Evolutionary conservation across 106 monocot species (phyloP), one percentile per base, ranked within the genome.

Genomic region (Cymbidium sinense): DNA sequence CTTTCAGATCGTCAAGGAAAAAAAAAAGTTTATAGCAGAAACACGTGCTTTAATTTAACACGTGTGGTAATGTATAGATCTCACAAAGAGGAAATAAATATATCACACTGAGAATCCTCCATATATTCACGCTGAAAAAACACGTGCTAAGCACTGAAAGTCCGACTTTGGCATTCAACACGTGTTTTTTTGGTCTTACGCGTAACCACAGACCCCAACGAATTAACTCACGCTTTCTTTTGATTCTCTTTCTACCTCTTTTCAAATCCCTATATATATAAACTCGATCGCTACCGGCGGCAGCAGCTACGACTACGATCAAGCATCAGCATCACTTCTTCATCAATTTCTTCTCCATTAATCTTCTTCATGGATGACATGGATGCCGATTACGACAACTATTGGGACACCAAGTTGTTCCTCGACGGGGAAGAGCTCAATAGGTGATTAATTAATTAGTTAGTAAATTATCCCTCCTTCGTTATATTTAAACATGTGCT

Each of bases 401-500:
- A 88, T 55, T 88, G 88, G 88, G 88, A 88, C 21, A 82, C 80
- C 39, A 85, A 77, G 79, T 50, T 74, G 25, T 81, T 88, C 80
- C 73, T 83, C 4, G 80, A 83, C 29, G 55, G 15, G 3, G 82
- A 88, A 29, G 88, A 88, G 75, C 73, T 88, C 39, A 69, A 82
- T 23, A 88, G 79, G 88, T 12, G 11, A 25, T 20, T 11, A 35
- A 20, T 72, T n/a, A 7, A 5, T 35, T 51, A 1, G 51, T 51
- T 51, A 19, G 5, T 51, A 19, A 15, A 12, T 51, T 9, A n/a
- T n/a, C n/a, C n/a, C n/a, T 3, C 19, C 54, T 20, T 54, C 41
- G n/a, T n/a, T n/a, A n/a, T n/a, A 47, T 61, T 61, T 25, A 25
- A 61, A 6, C 27, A 61, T 61, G 1, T n/a, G 27, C 9, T 61